Percentiles rank a stretch among this genome's conserved stretches.
phyloP scores from a whole-genome alignment of 129 eudicot species.

The Apium graveolens region DNA sequence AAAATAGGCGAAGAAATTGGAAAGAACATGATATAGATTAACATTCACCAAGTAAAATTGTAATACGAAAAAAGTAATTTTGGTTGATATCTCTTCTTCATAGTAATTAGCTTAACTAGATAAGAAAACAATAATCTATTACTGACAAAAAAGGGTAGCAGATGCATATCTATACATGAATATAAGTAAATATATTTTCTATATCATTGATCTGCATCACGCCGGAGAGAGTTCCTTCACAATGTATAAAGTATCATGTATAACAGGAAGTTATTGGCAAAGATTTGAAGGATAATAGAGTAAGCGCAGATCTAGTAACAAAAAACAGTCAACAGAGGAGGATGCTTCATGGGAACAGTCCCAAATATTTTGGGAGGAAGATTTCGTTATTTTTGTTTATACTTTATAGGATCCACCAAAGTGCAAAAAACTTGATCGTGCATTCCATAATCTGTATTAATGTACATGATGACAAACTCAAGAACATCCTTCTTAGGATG shows the following conservation, averaged over 20 bases:
- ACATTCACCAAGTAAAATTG: not conserved
- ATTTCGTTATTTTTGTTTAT: not conserved
- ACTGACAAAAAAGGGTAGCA: not conserved
- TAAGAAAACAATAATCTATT: not conserved
- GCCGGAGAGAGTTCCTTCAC: not conserved
- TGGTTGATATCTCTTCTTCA: not conserved
- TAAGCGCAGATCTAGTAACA: not conserved
- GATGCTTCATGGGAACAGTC: not conserved
- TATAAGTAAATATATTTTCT: not conserved
- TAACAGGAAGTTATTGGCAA: not conserved
- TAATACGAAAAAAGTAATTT: not conserved
- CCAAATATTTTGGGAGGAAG: not conserved
- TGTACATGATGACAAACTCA: not conserved
- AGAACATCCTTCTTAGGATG: not conserved
- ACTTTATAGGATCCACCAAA: not conserved
- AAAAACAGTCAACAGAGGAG: not conserved
- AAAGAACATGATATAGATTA: not conserved
- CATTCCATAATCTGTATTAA: not conserved
- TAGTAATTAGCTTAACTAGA: not conserved
- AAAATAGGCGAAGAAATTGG: not conserved
- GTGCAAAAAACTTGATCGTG: not conserved
- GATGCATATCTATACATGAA: not conserved
- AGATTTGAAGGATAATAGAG: not conserved
- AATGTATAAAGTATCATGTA: not conserved
- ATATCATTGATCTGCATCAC: not conserved